phyloP scores from a whole-genome alignment of 345 rosid species.

The Acer negundo region DNA sequence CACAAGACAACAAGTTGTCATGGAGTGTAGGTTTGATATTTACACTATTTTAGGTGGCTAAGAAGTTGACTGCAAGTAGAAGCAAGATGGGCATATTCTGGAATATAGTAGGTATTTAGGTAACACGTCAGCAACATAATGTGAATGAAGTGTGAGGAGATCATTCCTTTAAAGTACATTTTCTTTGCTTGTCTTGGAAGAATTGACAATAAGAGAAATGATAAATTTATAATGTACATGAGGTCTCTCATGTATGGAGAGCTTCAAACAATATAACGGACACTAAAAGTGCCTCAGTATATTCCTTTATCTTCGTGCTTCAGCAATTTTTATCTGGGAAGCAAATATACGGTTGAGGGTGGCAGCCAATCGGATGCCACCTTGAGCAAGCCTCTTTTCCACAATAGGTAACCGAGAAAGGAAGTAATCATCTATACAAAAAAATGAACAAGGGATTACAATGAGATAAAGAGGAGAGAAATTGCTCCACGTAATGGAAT shows the following conservation, averaged over 20 bases:
- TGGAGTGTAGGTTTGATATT: constrained; percentile 60
- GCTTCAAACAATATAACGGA: not conserved
- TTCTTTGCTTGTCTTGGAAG: constrained; percentile 27
- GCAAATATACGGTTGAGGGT: constrained; percentile 76
- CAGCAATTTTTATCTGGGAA: constrained; percentile 40
- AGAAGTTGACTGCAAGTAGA: constrained; percentile 24
- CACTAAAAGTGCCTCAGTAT: constrained; percentile 22
- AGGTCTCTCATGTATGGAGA: not conserved
- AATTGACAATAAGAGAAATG: constrained; percentile 4
- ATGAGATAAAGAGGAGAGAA: not conserved
- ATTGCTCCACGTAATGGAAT: not conserved
- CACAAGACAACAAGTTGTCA: constrained; percentile 26
- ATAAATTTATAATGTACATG: not conserved
- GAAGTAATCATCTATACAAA: constrained; percentile 65
- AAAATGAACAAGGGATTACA: constrained; percentile 16
- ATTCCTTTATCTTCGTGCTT: constrained; percentile 33
- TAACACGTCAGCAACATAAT: constrained; percentile 7
- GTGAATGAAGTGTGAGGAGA: constrained; percentile 1
- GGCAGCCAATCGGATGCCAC: constrained; percentile 79
- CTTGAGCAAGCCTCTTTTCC: constrained; percentile 85
- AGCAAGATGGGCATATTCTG: constrained; percentile 44
- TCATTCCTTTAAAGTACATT: not conserved
- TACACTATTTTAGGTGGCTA: constrained; percentile 20
- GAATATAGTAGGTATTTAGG: constrained; percentile 4
- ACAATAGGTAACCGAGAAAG: constrained; percentile 77